A percentile compares a stretch with the other conserved stretches of the same genome.
Conservation (phyloP, 2,329 filamentous ascomycete species). For the Xylaria sp. region DNA sequence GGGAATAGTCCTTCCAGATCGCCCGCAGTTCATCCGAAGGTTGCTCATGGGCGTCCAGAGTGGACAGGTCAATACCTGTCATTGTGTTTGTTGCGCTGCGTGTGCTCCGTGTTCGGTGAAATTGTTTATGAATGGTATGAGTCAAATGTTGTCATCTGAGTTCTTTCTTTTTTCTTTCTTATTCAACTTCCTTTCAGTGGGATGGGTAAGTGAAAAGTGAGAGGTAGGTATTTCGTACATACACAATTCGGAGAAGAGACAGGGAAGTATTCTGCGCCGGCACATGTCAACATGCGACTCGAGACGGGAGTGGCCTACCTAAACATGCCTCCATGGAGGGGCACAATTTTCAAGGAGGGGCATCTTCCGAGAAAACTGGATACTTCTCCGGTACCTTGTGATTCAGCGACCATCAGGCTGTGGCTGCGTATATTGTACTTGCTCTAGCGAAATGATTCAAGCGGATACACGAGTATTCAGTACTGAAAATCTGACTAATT, state of each 20-base stretch:
- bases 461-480: not conserved
- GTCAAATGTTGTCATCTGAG: not conserved
- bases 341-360: constrained; percentile 12
- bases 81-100: constrained; percentile 27
- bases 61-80: constrained; percentile 38
- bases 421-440: not conserved
- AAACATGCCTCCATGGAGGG: constrained; percentile 9
- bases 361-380: not conserved
- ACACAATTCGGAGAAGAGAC: no score
- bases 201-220: no score
- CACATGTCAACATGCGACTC: no score
- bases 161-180: no score
- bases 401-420: not conserved
- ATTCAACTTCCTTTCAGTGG: no score
- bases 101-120: constrained; percentile 29
- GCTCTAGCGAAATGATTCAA: not conserved
- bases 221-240: no score
- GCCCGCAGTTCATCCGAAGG: constrained; percentile 65
- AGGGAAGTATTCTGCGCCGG: no score
- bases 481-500: not conserved
- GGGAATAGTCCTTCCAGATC: constrained; percentile 71
- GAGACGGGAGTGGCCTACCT: not conserved
- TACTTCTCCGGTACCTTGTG: not conserved
- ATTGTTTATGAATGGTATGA: not conserved
- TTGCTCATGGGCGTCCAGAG: constrained; percentile 70